These are phyloP conservation scores for Rhodosporidiobolus odoratus DNA, from an alignment of 768 basidiomycete species.

Conservation along the genomic window DNA sequence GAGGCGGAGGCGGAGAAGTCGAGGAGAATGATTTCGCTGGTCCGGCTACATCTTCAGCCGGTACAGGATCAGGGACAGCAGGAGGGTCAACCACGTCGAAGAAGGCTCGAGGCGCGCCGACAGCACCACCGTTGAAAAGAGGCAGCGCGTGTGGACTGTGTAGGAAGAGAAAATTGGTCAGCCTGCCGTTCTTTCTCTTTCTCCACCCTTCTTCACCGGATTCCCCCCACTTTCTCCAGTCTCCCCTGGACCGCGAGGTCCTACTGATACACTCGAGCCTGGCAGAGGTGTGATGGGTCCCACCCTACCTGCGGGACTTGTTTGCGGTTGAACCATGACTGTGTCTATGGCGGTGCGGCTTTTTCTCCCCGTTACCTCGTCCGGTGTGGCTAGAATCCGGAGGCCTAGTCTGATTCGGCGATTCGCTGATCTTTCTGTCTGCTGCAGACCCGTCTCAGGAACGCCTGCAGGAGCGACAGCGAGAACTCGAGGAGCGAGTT, in stretches of 20 bases:
- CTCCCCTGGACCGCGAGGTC: too few species aligned
- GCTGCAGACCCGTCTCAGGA: conserved; percentile 23
- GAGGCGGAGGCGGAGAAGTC: background rate
- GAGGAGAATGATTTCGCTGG: too few species aligned
- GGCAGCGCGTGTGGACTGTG: conserved; percentile 29
- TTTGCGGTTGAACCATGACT: conserved; percentile 30
- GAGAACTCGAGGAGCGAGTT: conserved; percentile 20
- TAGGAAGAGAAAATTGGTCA: conserved; percentile 24
- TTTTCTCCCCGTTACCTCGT: background rate
- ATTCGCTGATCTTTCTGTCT: background rate
- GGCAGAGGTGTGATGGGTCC: conserved; percentile 15
- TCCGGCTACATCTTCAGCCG: background rate
- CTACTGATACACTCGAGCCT: too few species aligned
- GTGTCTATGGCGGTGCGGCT: conserved; percentile 24
- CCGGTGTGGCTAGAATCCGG: too few species aligned
- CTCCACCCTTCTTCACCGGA: background rate
- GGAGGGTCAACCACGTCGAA: background rate
- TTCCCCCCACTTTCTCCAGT: background rate
- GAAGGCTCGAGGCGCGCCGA: background rate
- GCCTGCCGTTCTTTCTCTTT: background rate
- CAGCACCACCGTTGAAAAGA: conserved; percentile 23
- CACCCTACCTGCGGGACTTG: conserved; percentile 29
- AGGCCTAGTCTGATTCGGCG: background rate
- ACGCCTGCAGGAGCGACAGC: conserved; percentile 10
- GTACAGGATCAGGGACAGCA: background rate